phyloP scores from a whole-genome alignment of 1,284 basidiomycete genomes.

The Naganishia cerealis region DNA sequence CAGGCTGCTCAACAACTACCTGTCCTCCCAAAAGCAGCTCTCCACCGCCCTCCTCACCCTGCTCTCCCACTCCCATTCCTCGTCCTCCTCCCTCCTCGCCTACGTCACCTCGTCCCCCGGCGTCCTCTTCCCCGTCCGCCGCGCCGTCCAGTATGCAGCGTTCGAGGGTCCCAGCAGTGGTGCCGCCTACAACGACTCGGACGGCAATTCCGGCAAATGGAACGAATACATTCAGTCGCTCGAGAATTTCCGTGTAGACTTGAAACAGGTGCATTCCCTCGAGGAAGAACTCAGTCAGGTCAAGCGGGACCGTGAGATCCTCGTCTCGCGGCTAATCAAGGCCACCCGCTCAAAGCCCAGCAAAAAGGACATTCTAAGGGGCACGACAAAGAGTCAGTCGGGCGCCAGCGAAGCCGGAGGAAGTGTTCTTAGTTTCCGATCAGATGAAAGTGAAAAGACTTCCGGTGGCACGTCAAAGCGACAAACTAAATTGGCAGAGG shows the following conservation, averaged over 20 bases:
- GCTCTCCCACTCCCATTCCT: slow-evolving; percentile 53
- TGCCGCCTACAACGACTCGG: not conserved
- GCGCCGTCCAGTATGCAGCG: slow-evolving; percentile 51
- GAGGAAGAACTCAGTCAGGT: slow-evolving; percentile 54
- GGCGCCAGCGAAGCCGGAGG: slow-evolving; percentile 32
- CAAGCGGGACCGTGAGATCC: slow-evolving; percentile 53
- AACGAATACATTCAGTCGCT: slow-evolving; percentile 49
- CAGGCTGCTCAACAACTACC: slow-evolving; percentile 53
- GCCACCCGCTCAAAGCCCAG: slow-evolving; percentile 51
- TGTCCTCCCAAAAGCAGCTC: slow-evolving; percentile 53
- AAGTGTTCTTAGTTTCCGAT: slow-evolving; percentile 40
- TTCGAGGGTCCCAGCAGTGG: slow-evolving; percentile 48
- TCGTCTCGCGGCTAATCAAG: slow-evolving; percentile 53
- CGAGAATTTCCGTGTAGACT: slow-evolving; percentile 52
- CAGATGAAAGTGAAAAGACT: slow-evolving; percentile 40
- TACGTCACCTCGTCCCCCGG: slow-evolving; percentile 55
- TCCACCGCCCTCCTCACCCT: slow-evolving; percentile 51
- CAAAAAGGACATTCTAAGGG: slow-evolving; percentile 48
- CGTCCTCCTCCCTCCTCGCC: slow-evolving; percentile 53
- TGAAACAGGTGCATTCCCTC: slow-evolving; percentile 53
- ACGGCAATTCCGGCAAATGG: slow-evolving; percentile 39
- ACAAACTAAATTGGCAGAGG: slow-evolving; percentile 50
- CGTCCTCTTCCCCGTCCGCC: slow-evolving; percentile 48
- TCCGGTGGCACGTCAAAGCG: slow-evolving; percentile 43
- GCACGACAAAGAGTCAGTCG: slow-evolving; percentile 40